These are phyloP conservation scores for Ochromonas danica DNA, from an alignment of 108 stramenopile genomes.

Conservation along the genomic window DNA sequence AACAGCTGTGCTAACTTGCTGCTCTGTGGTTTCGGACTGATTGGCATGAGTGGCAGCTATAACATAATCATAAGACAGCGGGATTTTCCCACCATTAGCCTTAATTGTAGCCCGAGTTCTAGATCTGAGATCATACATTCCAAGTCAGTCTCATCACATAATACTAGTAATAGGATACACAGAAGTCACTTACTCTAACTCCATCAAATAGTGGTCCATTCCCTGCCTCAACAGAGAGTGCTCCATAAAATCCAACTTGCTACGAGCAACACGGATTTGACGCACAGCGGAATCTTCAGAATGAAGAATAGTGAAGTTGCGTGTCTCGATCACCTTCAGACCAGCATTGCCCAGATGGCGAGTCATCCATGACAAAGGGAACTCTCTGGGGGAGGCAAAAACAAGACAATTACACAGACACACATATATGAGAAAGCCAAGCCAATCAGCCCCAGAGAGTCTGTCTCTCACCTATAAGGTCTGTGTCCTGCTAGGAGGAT, in stretches of 20 bases:
- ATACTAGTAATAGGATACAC: conserved; percentile 13
- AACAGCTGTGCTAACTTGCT: too few species aligned
- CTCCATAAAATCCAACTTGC: conserved; percentile 73
- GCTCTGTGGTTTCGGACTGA: too few species aligned
- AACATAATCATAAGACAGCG: conserved; percentile 87
- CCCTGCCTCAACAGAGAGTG: conserved; percentile 39
- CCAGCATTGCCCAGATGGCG: conserved; percentile 65
- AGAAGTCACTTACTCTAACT: conserved; percentile 17
- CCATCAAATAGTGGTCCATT: conserved; percentile 21
- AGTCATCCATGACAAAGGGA: conserved; percentile 86
- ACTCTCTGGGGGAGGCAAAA: too few species aligned
- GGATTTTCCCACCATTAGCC: conserved; percentile 57
- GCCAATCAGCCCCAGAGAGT: too few species aligned
- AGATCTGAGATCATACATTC: conserved; percentile 65
- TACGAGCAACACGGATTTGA: conserved; percentile 82
- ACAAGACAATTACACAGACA: too few species aligned
- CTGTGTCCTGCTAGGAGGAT: conserved; percentile 85
- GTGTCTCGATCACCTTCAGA: conserved; percentile 55
- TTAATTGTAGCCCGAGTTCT: conserved; percentile 58
- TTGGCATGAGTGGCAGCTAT: too few species aligned
- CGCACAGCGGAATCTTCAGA: conserved; percentile 69
- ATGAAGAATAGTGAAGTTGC: conserved; percentile 82
- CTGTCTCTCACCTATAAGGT: too few species aligned
- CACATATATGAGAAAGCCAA: too few species aligned
- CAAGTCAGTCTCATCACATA: conserved; percentile 45